Evolutionary conservation across 768 basidiomycete genomes (phyloP).

Genomic region (Phylloporus sp.): DNA sequence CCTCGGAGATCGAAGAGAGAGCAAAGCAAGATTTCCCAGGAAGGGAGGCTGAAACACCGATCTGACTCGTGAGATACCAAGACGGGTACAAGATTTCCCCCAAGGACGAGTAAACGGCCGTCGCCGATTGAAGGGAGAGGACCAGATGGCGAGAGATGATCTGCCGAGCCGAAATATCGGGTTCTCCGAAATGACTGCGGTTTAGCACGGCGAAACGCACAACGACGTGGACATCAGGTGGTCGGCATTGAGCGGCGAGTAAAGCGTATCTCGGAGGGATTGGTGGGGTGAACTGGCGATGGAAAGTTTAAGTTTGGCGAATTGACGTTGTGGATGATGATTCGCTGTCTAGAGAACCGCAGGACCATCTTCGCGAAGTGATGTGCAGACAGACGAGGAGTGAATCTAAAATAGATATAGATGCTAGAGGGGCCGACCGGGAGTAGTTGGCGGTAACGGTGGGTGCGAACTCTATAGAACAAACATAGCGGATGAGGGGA

Average conservation of each 20-base stretch:
- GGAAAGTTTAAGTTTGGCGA: slow-evolving; percentile 8
- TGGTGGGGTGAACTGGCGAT: neutral
- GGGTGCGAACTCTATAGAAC: slow-evolving; percentile 13
- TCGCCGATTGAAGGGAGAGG: slow-evolving; percentile 13
- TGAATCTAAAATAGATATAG: slow-evolving; percentile 23
- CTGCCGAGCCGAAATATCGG: slow-evolving; percentile 3
- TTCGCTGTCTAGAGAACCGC: slow-evolving; percentile 10
- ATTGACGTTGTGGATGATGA: slow-evolving; percentile 7
- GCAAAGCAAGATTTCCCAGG: slow-evolving; percentile 8
- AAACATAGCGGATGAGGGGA: slow-evolving; percentile 17
- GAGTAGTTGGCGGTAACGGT: slow-evolving; percentile 6
- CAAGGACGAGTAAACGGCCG: slow-evolving; percentile 12
- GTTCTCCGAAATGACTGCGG: neutral
- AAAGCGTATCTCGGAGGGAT: neutral
- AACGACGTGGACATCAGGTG: neutral
- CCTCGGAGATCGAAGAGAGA: slow-evolving; percentile 25
- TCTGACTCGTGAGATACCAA: slow-evolving; percentile 19
- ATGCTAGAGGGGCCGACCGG: slow-evolving; percentile 13
- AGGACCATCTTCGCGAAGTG: slow-evolving; percentile 21
- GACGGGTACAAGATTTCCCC: slow-evolving; percentile 16
- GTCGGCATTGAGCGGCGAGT: neutral
- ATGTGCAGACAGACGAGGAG: slow-evolving; percentile 16
- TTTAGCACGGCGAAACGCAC: slow-evolving; percentile 2
- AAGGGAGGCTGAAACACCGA: slow-evolving; percentile 14
- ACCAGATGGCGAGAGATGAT: slow-evolving; percentile 1